Evolutionary conservation across 805 yeast genomes (phyloP).

Genomic region (Metschnikowia baotianmanensis): DNA sequence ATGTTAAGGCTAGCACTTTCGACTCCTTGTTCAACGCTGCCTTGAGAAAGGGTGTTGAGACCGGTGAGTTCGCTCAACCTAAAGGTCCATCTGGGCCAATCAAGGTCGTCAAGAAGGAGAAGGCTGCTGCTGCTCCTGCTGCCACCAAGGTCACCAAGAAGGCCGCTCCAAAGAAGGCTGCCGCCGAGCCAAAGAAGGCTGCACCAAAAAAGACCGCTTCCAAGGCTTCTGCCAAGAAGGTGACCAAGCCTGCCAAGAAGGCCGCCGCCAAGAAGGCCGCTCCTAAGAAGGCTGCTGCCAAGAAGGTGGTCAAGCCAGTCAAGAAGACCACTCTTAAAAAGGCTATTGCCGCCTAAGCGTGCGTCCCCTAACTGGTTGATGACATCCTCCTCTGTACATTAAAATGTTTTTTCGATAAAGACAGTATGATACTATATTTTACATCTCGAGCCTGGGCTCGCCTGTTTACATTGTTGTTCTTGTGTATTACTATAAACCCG

Average conservation of each 20-base stretch:
- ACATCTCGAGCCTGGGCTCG: constrained; percentile 2
- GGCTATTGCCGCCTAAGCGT: constrained; percentile 10
- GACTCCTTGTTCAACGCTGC: constrained; percentile 77
- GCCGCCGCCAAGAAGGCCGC: constrained; percentile 1
- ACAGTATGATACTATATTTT: constrained; percentile 8
- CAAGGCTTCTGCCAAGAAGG: constrained; percentile 9
- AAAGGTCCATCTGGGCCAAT: constrained; percentile 90
- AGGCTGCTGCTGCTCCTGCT: constrained; percentile 8
- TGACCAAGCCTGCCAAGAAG: constrained; percentile 6
- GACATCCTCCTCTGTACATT: constrained; percentile 14
- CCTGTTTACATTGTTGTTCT: constrained; percentile 1
- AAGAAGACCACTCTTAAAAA: constrained; percentile 11
- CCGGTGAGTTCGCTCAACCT: constrained; percentile 79
- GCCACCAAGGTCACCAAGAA: constrained; percentile 9
- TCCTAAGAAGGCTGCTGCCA: constrained; percentile 6
- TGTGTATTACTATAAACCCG: constrained; percentile 12
- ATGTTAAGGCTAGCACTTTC: constrained; percentile 59
- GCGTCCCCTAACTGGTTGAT: constrained; percentile 1
- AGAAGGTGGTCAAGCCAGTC: constrained; percentile 11
- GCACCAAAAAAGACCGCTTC: constrained; percentile 5
- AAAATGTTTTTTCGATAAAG: constrained; percentile 6
- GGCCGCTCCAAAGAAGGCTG: constrained; percentile 10
- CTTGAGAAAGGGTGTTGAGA: constrained; percentile 72
- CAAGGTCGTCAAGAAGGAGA: constrained; percentile 53
- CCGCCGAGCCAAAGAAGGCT: constrained; percentile 7